Percentiles rank a stretch among this genome's conserved stretches.
Evolutionary conservation across 2,329 filamentous ascomycete genomes (phyloP).

Genomic region (Hypoxylon sp.): DNA sequence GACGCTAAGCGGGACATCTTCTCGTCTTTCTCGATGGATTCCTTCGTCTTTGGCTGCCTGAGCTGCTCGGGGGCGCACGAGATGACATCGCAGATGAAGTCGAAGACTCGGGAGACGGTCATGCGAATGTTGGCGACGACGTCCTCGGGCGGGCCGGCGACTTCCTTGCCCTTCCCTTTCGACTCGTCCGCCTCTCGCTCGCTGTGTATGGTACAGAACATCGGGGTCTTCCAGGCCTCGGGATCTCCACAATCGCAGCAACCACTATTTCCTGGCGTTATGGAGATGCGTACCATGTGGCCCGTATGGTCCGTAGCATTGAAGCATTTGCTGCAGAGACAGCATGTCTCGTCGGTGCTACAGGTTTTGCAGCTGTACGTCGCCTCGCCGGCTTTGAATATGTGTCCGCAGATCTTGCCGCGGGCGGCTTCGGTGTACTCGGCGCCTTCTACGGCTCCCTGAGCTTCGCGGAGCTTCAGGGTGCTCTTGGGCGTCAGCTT

Average conservation of each 20-base stretch:
- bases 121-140: constrained; percentile 79
- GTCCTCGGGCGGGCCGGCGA: constrained; percentile 72
- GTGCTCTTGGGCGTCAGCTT: constrained; percentile 63
- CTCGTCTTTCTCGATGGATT: constrained; percentile 84
- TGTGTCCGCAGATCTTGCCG: constrained; percentile 95
- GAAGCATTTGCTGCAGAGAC: constrained; percentile 92
- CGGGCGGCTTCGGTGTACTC: constrained; percentile 93
- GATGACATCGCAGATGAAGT: constrained; percentile 97
- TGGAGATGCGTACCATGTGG: constrained; percentile 87
- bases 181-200: constrained; percentile 58
- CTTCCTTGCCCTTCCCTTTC: constrained; percentile 69
- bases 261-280: constrained; percentile 89
- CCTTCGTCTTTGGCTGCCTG: constrained; percentile 81
- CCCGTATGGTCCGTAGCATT: constrained; percentile 93
- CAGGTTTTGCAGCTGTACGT: constrained; percentile 96
- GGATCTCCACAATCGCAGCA: constrained; percentile 98
- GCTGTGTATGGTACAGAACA: constrained; percentile 94
- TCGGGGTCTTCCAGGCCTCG: constrained; percentile 88
- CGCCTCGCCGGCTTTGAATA: constrained; percentile 93
- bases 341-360: constrained; percentile 92
- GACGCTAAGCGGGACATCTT: constrained; percentile 76
- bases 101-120: constrained; percentile 84
- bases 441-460: constrained; percentile 90
- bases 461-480: constrained; percentile 84
- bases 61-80: constrained; percentile 97